A percentile compares a stretch with the other conserved stretches of the same genome.
Conservation (phyloP, 2,329 filamentous ascomycete species). For the Penicillium expansum region DNA sequence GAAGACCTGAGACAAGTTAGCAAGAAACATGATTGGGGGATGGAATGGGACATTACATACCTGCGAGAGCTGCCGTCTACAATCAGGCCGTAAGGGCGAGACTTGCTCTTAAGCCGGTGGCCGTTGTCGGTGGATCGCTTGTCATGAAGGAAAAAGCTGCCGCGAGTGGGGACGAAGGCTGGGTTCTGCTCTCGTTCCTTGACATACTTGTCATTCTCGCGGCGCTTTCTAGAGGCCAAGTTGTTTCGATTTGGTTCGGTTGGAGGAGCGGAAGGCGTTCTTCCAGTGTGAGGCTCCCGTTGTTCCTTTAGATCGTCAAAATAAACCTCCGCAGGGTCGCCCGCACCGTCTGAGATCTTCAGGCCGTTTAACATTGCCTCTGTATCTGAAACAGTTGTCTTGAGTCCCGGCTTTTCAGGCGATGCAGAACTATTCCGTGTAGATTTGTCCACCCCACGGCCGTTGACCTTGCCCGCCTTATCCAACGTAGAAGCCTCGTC, state of each 20-base stretch:
- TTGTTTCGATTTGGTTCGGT: constrained; percentile 51
- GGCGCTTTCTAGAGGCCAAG: constrained; percentile 67
- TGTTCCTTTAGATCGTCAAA: constrained; percentile 48
- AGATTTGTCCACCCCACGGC: constrained; percentile 28
- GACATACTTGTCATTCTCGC: constrained; percentile 88
- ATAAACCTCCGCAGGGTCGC: constrained; percentile 46
- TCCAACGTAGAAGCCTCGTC: constrained; percentile 41
- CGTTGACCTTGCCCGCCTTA: constrained; percentile 26
- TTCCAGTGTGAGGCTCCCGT: constrained; percentile 26
- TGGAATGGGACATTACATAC: constrained; percentile 33
- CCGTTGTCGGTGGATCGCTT: constrained; percentile 78
- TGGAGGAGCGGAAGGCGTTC: constrained; percentile 42
- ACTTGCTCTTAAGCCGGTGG: constrained; percentile 64
- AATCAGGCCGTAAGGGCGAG: constrained; percentile 51
- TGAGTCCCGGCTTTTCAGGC: constrained; percentile 32
- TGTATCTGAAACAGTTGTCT: constrained; percentile 52
- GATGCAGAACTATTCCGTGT: constrained; percentile 37
- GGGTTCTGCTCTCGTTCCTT: constrained; percentile 85
- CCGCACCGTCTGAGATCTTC: constrained; percentile 43
- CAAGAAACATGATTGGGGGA: neutral
- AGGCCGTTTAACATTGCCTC: constrained; percentile 62
- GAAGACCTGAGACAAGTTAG: constrained; percentile 40
- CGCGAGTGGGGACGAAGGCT: constrained; percentile 88
- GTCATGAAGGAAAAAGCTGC: constrained; percentile 97
- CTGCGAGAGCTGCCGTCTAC: constrained; percentile 43